These are phyloP conservation scores for Metschnikowia arizonensis DNA, from an alignment of 805 yeast genomes.

Conservation along the genomic window DNA sequence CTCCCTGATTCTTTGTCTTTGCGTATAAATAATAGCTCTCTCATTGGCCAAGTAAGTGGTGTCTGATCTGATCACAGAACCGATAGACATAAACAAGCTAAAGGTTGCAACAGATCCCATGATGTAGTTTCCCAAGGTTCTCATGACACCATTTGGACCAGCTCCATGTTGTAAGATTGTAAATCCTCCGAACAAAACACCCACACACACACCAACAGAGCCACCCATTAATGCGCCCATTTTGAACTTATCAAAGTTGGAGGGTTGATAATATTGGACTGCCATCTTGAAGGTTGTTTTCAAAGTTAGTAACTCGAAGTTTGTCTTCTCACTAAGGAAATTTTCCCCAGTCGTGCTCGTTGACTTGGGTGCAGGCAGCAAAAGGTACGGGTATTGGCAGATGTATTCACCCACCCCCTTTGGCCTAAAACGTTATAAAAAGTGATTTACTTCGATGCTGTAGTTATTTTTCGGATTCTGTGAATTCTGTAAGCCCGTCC, in stretches of 20 bases:
- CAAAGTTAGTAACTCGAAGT: background rate
- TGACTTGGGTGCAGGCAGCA: slow-evolving; percentile 3
- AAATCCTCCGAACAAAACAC: slow-evolving; percentile 90
- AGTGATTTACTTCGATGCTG: background rate
- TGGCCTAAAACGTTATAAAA: background rate
- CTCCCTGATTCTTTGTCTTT: slow-evolving; percentile 17
- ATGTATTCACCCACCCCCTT: background rate
- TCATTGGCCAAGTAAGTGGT: slow-evolving; percentile 26
- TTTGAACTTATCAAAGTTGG: slow-evolving; percentile 92
- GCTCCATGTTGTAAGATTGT: slow-evolving; percentile 91
- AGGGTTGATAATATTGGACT: slow-evolving; percentile 50
- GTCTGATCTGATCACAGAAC: slow-evolving; percentile 86
- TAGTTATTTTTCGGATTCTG: background rate
- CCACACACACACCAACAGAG: slow-evolving; percentile 90
- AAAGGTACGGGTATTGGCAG: background rate
- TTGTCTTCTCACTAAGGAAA: slow-evolving; percentile 1
- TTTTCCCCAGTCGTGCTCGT: slow-evolving; percentile 5
- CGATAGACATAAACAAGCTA: slow-evolving; percentile 94
- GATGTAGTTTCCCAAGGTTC: slow-evolving; percentile 94
- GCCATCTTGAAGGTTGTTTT: slow-evolving; percentile 12
- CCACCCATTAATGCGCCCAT: slow-evolving; percentile 98
- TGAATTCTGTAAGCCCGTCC: background rate
- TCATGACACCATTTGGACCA: slow-evolving; percentile 96
- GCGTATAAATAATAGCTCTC: slow-evolving; percentile 15
- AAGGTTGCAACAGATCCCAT: slow-evolving; percentile 96